Conservation (phyloP, 768 basidiomycete species). For the Megacollybia marginata region DNA sequence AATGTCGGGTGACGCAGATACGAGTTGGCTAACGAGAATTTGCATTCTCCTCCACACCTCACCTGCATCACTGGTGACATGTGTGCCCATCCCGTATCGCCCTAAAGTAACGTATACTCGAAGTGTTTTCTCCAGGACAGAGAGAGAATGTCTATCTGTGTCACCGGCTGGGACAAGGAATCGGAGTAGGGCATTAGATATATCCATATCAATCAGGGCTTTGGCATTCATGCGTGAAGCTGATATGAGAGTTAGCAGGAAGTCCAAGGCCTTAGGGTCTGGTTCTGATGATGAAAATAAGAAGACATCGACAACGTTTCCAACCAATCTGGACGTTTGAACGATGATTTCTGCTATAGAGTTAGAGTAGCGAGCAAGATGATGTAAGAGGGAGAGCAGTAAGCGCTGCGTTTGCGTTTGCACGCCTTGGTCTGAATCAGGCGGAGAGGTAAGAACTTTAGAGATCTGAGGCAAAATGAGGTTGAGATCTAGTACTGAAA, state of each 20-base stretch:
- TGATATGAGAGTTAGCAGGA: slow-evolving; percentile 48
- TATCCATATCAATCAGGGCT: slow-evolving; percentile 37
- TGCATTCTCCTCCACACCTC: slow-evolving; percentile 8
- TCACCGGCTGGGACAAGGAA: slow-evolving; percentile 40
- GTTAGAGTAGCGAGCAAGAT: slow-evolving; percentile 56
- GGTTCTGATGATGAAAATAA: slow-evolving; percentile 31
- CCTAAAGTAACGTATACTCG: slow-evolving; percentile 59
- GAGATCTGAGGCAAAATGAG: slow-evolving; percentile 46
- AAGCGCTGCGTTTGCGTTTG: slow-evolving; percentile 30
- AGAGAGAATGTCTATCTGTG: slow-evolving; percentile 39
- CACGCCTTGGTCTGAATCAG: not conserved
- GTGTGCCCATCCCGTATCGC: slow-evolving; percentile 71
- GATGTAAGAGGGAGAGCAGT: slow-evolving; percentile 50
- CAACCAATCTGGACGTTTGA: slow-evolving; percentile 42
- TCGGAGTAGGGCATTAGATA: slow-evolving; percentile 57
- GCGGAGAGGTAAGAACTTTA: slow-evolving; percentile 15
- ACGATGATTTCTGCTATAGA: slow-evolving; percentile 43
- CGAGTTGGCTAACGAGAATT: not conserved
- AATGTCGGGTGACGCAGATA: not conserved
- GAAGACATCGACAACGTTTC: slow-evolving; percentile 47
- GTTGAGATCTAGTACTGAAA: slow-evolving; percentile 31
- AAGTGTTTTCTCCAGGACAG: slow-evolving; percentile 51
- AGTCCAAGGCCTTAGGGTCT: slow-evolving; percentile 44
- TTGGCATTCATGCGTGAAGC: slow-evolving; percentile 67
- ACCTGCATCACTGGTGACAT: slow-evolving; percentile 57